These are phyloP conservation scores for Cercophora newfieldiana DNA, from an alignment of 495 filamentous ascomycete species.

Conservation along the genomic window DNA sequence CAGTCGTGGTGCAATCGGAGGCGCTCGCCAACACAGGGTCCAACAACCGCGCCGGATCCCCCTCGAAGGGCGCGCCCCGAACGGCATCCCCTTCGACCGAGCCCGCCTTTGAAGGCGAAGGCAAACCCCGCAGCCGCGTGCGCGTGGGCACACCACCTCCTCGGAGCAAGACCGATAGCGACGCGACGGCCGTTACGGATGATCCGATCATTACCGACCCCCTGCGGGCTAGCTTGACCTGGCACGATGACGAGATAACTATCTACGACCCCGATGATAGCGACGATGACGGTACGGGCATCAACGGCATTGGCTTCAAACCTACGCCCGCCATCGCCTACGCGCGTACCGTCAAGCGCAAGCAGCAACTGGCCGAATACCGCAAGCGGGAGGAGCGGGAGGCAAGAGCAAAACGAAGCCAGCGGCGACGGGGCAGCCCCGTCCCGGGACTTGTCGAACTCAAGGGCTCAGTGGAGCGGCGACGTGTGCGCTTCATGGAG, in stretches of 20 bases:
- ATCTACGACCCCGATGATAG: constrained; percentile 73
- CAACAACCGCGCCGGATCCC: constrained; percentile 6
- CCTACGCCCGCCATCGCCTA: constrained; percentile 84
- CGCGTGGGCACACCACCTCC: constrained; percentile 47
- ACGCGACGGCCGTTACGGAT: constrained; percentile 15
- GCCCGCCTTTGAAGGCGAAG: constrained; percentile 20
- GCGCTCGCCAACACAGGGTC: constrained; percentile 17
- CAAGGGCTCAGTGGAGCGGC: constrained; percentile 26
- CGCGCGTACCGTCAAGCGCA: constrained; percentile 69
- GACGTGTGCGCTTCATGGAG: constrained; percentile 39
- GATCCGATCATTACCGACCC: constrained; percentile 48
- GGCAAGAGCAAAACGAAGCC: constrained; percentile 71
- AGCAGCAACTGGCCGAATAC: constrained; percentile 84
- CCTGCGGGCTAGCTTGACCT: constrained; percentile 62
- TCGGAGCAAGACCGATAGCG: constrained; percentile 22
- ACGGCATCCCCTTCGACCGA: constrained; percentile 1
- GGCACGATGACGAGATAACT: constrained; percentile 84
- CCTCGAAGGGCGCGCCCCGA: neutral
- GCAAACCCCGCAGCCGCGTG: constrained; percentile 41
- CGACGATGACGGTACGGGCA: constrained; percentile 75
- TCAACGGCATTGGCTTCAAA: constrained; percentile 88
- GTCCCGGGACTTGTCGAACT: constrained; percentile 17
- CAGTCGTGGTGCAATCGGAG: constrained; percentile 31
- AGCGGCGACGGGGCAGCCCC: constrained; percentile 54
- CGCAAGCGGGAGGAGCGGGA: constrained; percentile 78